Evolutionary conservation across 305 asterid species (phyloP).

Genomic region (Fraxinus platypoda): DNA sequence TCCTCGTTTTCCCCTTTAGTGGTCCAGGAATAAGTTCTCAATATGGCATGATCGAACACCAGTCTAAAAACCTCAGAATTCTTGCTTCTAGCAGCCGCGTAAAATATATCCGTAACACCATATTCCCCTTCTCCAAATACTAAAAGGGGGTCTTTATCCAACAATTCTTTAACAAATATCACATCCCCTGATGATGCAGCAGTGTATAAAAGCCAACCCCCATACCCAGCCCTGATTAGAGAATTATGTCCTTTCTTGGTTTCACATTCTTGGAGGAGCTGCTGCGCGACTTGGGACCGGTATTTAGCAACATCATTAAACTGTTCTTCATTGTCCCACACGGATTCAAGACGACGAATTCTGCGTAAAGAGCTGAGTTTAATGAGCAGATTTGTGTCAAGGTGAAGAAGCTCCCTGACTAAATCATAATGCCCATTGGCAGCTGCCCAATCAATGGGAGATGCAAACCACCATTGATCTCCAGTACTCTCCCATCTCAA

Average conservation of each 20-base stretch:
- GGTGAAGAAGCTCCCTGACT: constrained; percentile 68
- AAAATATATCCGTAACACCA: constrained; percentile 79
- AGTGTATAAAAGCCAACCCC: constrained; percentile 91
- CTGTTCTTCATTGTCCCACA: constrained; percentile 76
- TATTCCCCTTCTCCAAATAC: constrained; percentile 91
- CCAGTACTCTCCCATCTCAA: constrained; percentile 86
- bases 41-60: constrained; percentile 35
- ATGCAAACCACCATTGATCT: constrained; percentile 96
- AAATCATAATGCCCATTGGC: constrained; percentile 91
- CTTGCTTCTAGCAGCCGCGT: constrained; percentile 75
- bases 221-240: constrained; percentile 72
- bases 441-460: constrained; percentile 95
- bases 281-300: constrained; percentile 60
- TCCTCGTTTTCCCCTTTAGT: constrained; percentile 28
- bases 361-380: constrained; percentile 80
- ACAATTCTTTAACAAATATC: constrained; percentile 49
- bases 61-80: constrained; percentile 50
- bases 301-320: constrained; percentile 57
- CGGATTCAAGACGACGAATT: constrained; percentile 79
- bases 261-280: constrained; percentile 58
- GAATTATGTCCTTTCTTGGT: constrained; percentile 50
- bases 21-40: constrained; percentile 21
- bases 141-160: constrained; percentile 61
- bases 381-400: constrained; percentile 78
- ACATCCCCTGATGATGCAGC: constrained; percentile 81